Conservation (phyloP, 495 filamentous ascomycete genomes). For the Margaritispora aquatica region DNA sequence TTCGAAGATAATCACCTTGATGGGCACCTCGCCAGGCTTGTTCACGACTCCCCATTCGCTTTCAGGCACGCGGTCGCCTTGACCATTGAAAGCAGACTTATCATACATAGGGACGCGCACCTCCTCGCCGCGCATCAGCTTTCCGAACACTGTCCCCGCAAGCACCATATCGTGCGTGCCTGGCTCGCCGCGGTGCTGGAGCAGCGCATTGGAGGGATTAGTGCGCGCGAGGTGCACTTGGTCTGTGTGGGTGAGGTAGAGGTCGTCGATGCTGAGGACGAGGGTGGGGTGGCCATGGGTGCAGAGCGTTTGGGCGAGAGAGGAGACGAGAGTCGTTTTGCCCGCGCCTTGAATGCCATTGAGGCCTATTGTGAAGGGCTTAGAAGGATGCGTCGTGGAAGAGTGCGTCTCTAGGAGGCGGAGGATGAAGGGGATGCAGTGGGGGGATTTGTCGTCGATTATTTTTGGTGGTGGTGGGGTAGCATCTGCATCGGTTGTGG, state of each 20-base stretch:
- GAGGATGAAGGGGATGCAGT: constrained; percentile 83
- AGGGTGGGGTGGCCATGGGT: constrained; percentile 61
- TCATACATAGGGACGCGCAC: constrained; percentile 74
- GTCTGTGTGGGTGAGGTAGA: constrained; percentile 71
- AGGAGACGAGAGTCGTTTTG: constrained; percentile 80
- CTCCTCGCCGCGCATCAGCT: constrained; percentile 44
- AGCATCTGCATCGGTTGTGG: no score
- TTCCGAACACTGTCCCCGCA: constrained; percentile 52
- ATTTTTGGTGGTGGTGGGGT: constrained; percentile 35
- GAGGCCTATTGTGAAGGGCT: constrained; percentile 54
- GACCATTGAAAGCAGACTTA: constrained; percentile 70
- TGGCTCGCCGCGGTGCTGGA: constrained; percentile 80
- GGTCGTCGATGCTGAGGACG: constrained; percentile 84
- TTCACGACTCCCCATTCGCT: constrained; percentile 59
- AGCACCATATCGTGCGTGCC: constrained; percentile 79
- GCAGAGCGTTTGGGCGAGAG: constrained; percentile 58
- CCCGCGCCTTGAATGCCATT: constrained; percentile 80
- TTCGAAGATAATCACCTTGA: constrained; percentile 75
- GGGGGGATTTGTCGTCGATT: constrained; percentile 79
- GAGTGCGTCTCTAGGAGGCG: constrained; percentile 51
- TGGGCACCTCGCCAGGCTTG: constrained; percentile 37
- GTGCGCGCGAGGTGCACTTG: constrained; percentile 61
- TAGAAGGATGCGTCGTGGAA: constrained; percentile 6
- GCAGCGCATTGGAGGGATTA: constrained; percentile 63
- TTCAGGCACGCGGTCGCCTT: constrained; percentile 67